phyloP scores from a whole-genome alignment of 129 eudicot genomes.

The Arctium lappa region DNA sequence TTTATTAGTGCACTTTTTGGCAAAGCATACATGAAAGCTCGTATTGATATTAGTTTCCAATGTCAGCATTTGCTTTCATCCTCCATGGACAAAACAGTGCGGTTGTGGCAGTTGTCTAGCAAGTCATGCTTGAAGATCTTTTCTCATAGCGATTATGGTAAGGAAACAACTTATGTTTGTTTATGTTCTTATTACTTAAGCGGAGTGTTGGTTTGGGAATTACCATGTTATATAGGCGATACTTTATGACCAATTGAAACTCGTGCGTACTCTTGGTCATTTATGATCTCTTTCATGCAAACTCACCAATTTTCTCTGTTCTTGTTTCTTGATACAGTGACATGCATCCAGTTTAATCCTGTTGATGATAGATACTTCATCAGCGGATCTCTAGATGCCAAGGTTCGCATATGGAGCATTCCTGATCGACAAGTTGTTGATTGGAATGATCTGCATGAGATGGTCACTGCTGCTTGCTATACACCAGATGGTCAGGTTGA shows the following conservation, averaged over 20 bases:
- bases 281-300: not conserved
- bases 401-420: constrained; percentile 98
- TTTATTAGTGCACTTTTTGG: not conserved
- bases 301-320: not conserved
- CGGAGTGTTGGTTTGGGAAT: not conserved
- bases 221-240: not conserved
- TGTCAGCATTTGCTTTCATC: constrained; percentile 95
- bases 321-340: constrained; percentile 54
- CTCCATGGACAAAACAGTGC: constrained; percentile 98
- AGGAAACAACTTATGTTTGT: constrained; percentile 7
- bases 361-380: constrained; percentile 92
- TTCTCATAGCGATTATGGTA: constrained; percentile 99
- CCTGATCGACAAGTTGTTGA: constrained; percentile 98
- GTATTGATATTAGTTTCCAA: not conserved
- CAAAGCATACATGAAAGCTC: constrained; percentile 2
- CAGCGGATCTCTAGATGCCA: constrained; percentile 93
- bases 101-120: constrained; percentile 90
- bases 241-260: constrained; percentile 6
- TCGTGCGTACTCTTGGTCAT: not conserved
- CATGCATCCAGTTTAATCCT: constrained; percentile 99
- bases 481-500: constrained; percentile 99
- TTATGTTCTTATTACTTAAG: not conserved
- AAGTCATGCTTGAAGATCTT: constrained; percentile 87
- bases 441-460: constrained; percentile 97
- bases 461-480: constrained; percentile 99